Conservation (phyloP, 768 basidiomycete genomes). For the Leucocoprinus sp. region DNA sequence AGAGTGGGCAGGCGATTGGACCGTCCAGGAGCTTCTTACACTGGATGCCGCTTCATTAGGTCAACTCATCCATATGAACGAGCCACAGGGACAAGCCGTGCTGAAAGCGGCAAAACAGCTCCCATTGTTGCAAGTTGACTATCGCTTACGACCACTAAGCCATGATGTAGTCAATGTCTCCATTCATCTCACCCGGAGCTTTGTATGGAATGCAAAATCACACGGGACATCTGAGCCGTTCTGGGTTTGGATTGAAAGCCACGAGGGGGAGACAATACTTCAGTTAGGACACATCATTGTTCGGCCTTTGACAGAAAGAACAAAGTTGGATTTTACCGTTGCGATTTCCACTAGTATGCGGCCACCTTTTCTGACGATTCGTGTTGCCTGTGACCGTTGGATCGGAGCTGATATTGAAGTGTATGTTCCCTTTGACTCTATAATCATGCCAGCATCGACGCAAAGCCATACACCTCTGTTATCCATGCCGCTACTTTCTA, state of each 20-base stretch:
- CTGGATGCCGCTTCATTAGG: slow-evolving; percentile 68
- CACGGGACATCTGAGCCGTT: slow-evolving; percentile 81
- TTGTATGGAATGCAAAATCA: slow-evolving; percentile 71
- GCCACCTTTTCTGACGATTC: slow-evolving; percentile 63
- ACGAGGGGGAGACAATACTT: slow-evolving; percentile 70
- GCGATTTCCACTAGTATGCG: slow-evolving; percentile 52
- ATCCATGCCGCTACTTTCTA: slow-evolving; percentile 66
- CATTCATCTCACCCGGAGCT: slow-evolving; percentile 54
- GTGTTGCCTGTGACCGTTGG: slow-evolving; percentile 88
- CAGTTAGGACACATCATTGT: slow-evolving; percentile 71
- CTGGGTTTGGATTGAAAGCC: slow-evolving; percentile 94
- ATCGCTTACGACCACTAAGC: slow-evolving; percentile 73
- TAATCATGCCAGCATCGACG: slow-evolving; percentile 68
- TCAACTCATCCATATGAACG: slow-evolving; percentile 77
- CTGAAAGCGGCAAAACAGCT: slow-evolving; percentile 77
- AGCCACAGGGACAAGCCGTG: slow-evolving; percentile 72
- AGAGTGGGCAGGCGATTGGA: slow-evolving; percentile 74
- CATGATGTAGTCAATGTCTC: slow-evolving; percentile 75
- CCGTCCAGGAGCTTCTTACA: slow-evolving; percentile 61
- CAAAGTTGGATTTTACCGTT: slow-evolving; percentile 75
- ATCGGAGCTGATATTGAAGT: slow-evolving; percentile 81
- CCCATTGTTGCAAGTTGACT: slow-evolving; percentile 60
- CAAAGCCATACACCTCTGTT: slow-evolving; percentile 53
- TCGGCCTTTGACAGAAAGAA: slow-evolving; percentile 47
- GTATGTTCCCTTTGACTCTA: slow-evolving; percentile 48